Conservation (phyloP, 164 flowering plant genomes). For the Chimonanthus praecox region DNA sequence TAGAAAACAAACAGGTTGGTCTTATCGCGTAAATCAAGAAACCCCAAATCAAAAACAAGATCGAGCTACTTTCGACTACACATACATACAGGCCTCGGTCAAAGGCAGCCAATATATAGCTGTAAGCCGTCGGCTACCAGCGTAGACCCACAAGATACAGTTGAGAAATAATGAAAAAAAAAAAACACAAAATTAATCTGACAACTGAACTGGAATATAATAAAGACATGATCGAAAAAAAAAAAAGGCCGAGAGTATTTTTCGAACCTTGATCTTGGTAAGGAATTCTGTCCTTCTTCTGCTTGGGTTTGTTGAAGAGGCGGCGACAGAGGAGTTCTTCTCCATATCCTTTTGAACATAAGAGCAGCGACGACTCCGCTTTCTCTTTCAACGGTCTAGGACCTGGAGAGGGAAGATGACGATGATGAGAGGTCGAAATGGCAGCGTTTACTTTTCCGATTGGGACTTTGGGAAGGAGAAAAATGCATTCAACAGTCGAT, state of each 20-base stretch:
- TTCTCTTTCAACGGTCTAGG: not conserved
- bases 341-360: conserved; percentile 11
- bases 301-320: conserved; percentile 6
- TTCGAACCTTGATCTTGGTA: conserved; percentile 21
- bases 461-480: too few species aligned
- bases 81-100: too few species aligned
- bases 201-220: not conserved
- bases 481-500: too few species aligned
- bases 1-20: too few species aligned
- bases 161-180: not conserved
- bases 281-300: conserved; percentile 16
- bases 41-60: not conserved
- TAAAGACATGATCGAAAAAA: not conserved
- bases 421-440: too few species aligned
- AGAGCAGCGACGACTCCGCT: not conserved
- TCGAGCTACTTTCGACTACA: not conserved
- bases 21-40: too few species aligned
- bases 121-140: too few species aligned
- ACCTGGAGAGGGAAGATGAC: too few species aligned
- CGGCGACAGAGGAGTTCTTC: conserved; percentile 9
- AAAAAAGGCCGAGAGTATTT: not conserved
- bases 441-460: too few species aligned
- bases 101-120: too few species aligned
- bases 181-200: not conserved
- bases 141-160: too few species aligned